Conservation (phyloP, 1,139 yeast species). For the Saccharomyces uvarum region DNA sequence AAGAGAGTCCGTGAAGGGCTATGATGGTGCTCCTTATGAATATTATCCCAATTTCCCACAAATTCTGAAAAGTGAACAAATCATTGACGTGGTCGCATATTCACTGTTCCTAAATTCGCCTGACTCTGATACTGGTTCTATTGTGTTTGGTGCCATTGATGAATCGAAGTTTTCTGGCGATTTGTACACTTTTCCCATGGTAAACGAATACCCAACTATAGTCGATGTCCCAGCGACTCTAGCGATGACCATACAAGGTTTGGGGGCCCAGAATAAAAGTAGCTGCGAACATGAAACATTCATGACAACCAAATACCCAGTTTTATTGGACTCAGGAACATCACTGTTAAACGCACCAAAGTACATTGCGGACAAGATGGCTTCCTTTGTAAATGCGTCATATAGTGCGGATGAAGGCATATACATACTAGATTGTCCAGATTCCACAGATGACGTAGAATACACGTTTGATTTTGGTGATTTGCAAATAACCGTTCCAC, state of each 20-base stretch:
- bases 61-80: slow-evolving; percentile 44
- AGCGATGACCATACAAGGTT: slow-evolving; percentile 40
- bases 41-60: slow-evolving; percentile 51
- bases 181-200: slow-evolving; percentile 39
- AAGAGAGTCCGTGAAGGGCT: slow-evolving; percentile 21
- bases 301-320: slow-evolving; percentile 33
- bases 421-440: slow-evolving; percentile 34
- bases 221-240: slow-evolving; percentile 33
- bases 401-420: slow-evolving; percentile 34
- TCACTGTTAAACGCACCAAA: slow-evolving; percentile 50
- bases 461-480: slow-evolving; percentile 48
- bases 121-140: slow-evolving; percentile 35
- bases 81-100: slow-evolving; percentile 45
- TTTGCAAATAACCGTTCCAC: slow-evolving; percentile 41
- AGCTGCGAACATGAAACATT: slow-evolving; percentile 26
- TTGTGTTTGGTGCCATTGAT: slow-evolving; percentile 53
- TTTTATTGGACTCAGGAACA: slow-evolving; percentile 63
- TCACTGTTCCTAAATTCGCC: slow-evolving; percentile 42
- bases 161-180: slow-evolving; percentile 41
- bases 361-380: slow-evolving; percentile 37
- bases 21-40: slow-evolving; percentile 21
- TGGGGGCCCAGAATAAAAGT: slow-evolving; percentile 32
- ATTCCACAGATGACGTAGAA: slow-evolving; percentile 11
- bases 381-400: slow-evolving; percentile 34
- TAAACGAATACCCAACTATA: slow-evolving; percentile 31